Evolutionary conservation across 768 basidiomycete genomes (phyloP).

Genomic region (Clavaria fumosa): DNA sequence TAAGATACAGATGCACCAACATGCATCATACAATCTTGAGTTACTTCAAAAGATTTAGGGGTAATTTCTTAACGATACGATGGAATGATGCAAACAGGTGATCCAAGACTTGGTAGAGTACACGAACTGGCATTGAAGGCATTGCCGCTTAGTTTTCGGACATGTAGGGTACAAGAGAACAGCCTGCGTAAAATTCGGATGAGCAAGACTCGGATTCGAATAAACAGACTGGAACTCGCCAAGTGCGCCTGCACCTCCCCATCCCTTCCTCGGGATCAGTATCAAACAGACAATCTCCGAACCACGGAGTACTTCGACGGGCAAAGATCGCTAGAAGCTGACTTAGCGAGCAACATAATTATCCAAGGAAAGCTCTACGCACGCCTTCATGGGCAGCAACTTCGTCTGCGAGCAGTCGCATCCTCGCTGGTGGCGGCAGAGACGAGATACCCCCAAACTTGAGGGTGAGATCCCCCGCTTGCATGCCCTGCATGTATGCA

Average conservation of each 20-base stretch:
- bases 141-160: too few species aligned
- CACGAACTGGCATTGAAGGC: too few species aligned
- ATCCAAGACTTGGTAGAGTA: too few species aligned
- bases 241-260: conserved; percentile 79
- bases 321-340: conserved; percentile 35
- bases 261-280: conserved; percentile 57
- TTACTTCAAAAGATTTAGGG: too few species aligned
- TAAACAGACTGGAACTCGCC: too few species aligned
- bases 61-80: too few species aligned
- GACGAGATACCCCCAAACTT: conserved; percentile 57
- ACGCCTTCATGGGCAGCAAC: conserved; percentile 73
- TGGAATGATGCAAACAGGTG: too few species aligned
- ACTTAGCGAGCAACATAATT: background rate
- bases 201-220: too few species aligned
- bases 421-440: conserved; percentile 51
- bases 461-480: conserved; percentile 53
- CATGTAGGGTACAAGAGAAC: too few species aligned
- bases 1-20: too few species aligned
- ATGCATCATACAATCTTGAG: too few species aligned
- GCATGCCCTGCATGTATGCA: conserved; percentile 37
- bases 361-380: conserved; percentile 14
- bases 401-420: conserved; percentile 57
- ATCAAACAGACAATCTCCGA: conserved; percentile 30
- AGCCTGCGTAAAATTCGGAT: too few species aligned
- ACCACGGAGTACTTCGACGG: conserved; percentile 40